Evolutionary conservation across 352 stramenopile genomes (phyloP).

Genomic region (Paralagenidium karlingii): DNA sequence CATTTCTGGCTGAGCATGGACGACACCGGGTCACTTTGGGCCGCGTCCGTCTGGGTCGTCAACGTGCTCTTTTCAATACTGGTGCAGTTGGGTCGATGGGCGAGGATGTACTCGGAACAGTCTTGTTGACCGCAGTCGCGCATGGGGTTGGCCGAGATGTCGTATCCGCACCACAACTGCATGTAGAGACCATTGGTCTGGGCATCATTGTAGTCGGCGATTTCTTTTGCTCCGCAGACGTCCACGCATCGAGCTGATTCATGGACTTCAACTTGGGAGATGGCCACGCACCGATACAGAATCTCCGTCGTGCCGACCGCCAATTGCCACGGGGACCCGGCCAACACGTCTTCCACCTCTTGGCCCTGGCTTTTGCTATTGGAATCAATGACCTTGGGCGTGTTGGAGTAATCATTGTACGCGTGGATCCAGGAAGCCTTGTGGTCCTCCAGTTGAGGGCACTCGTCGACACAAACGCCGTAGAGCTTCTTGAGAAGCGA

Average conservation of each 20-base stretch:
- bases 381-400: conserved; percentile 22
- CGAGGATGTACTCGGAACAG: conserved; percentile 30
- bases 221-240: conserved; percentile 36
- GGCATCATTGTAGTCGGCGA: conserved; percentile 13
- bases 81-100: conserved; percentile 26
- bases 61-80: conserved; percentile 29
- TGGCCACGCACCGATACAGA: conserved; percentile 55
- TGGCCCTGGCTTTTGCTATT: conserved; percentile 8
- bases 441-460: conserved; percentile 31
- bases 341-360: conserved; percentile 28
- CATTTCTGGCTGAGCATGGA: conserved; percentile 49
- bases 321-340: conserved; percentile 47
- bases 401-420: conserved; percentile 31
- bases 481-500: conserved; percentile 23
- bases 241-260: conserved; percentile 40
- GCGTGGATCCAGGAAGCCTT: conserved; percentile 42
- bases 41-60: conserved; percentile 25
- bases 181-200: conserved; percentile 10
- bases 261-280: conserved; percentile 31
- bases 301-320: conserved; percentile 48
- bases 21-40: conserved; percentile 31
- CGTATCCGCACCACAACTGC: conserved; percentile 14
- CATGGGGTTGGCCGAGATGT: conserved; percentile 31
- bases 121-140: conserved; percentile 27
- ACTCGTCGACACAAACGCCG: conserved; percentile 28